A percentile compares a stretch with the other conserved stretches of the same genome.
phyloP scores from a whole-genome alignment of 495 filamentous ascomycete genomes.

The Trichoderma virens region DNA sequence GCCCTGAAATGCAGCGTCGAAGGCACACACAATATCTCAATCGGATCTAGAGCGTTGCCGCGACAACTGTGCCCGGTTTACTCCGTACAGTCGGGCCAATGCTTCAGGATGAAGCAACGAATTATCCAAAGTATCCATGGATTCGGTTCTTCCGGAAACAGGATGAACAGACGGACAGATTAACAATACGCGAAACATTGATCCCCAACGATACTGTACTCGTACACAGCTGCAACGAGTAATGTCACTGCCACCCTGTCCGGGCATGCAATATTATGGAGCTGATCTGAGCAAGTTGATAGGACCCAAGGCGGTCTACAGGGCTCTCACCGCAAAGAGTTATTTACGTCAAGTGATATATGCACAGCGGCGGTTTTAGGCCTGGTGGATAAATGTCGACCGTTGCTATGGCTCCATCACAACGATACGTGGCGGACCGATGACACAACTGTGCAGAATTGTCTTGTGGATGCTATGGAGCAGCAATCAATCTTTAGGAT shows the following conservation, averaged over 20 bases:
- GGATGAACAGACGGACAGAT: too few species aligned
- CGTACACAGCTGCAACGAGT: background rate
- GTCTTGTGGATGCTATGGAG: background rate
- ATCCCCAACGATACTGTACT: too few species aligned
- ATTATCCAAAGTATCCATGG: too few species aligned
- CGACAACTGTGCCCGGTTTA: too few species aligned
- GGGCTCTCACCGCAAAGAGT: constrained; percentile 1
- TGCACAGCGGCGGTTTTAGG: background rate
- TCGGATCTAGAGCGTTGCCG: background rate
- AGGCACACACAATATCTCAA: background rate
- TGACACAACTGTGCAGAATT: background rate
- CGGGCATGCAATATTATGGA: too few species aligned
- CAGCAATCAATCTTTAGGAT: background rate
- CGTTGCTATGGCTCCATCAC: background rate
- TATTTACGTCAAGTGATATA: background rate
- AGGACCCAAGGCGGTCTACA: background rate
- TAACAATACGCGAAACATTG: too few species aligned
- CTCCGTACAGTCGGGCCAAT: too few species aligned
- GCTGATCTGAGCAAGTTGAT: background rate
- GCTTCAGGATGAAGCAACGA: too few species aligned
- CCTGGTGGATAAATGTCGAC: background rate
- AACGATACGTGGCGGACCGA: background rate
- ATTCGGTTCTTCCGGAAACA: too few species aligned
- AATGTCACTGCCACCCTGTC: too few species aligned
- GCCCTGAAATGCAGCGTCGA: background rate